These are phyloP conservation scores for Hypoxylon crocopeplum DNA, from an alignment of 495 filamentous ascomycete genomes.

Conservation along the genomic window DNA sequence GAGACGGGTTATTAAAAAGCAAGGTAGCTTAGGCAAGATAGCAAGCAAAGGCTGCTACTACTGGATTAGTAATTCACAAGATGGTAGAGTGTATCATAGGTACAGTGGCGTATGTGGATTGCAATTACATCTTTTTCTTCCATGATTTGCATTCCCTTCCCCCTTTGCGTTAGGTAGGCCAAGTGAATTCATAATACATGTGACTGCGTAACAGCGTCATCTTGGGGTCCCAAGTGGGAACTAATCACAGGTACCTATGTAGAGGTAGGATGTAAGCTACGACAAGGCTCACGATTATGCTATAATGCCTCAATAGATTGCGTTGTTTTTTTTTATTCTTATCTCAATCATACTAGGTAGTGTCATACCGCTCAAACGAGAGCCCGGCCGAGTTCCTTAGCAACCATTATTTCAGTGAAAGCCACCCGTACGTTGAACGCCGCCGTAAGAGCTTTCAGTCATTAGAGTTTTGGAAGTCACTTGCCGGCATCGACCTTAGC, in stretches of 20 bases:
- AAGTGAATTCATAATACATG: too few species aligned
- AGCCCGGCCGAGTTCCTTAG: slow-evolving; percentile 21
- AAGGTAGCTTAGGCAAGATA: slow-evolving; percentile 16
- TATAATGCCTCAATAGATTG: slow-evolving; percentile 1
- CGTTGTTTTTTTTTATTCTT: slow-evolving; percentile 10
- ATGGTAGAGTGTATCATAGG: slow-evolving; percentile 30
- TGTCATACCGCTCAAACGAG: slow-evolving; percentile 18
- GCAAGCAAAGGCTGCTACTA: slow-evolving; percentile 11
- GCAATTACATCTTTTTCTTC: slow-evolving; percentile 3
- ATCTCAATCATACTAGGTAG: slow-evolving; percentile 16
- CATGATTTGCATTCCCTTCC: too few species aligned
- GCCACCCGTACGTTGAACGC: slow-evolving; percentile 21
- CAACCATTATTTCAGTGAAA: slow-evolving; percentile 22
- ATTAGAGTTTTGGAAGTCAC: slow-evolving; percentile 66
- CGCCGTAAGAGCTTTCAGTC: slow-evolving; percentile 41
- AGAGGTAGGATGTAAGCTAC: too few species aligned
- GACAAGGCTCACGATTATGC: neutral
- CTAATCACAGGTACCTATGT: too few species aligned
- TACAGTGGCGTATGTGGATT: slow-evolving; percentile 28
- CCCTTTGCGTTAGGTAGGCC: too few species aligned
- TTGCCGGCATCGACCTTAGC: slow-evolving; percentile 77
- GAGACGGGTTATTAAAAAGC: slow-evolving; percentile 36
- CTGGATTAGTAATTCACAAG: slow-evolving; percentile 17
- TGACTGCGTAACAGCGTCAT: too few species aligned
- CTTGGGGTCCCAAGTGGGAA: too few species aligned